phyloP scores from a whole-genome alignment of 768 basidiomycete genomes.

The Mycena filopes region DNA sequence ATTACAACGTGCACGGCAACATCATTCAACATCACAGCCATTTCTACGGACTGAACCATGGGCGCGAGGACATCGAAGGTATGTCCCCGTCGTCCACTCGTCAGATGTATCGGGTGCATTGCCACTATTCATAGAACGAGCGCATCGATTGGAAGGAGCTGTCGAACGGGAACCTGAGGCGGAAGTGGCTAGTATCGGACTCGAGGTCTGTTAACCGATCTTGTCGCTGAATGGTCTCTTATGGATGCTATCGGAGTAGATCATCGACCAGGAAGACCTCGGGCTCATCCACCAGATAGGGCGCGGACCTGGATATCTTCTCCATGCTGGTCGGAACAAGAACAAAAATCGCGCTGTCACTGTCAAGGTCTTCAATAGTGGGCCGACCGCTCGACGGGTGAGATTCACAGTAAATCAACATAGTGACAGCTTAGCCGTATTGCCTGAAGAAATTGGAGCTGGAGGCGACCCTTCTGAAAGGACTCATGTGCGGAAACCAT shows the following conservation, averaged over 20 bases:
- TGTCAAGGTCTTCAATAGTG: constrained; percentile 2
- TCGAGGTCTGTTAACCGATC: no score
- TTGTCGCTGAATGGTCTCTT: no score
- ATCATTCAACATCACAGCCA: neutral
- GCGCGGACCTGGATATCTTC: constrained; percentile 2
- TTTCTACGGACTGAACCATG: neutral
- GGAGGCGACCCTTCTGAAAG: neutral
- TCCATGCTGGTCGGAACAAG: constrained; percentile 4
- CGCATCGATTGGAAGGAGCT: no score
- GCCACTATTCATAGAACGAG: no score
- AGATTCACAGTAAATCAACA: no score
- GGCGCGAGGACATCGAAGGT: no score
- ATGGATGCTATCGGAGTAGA: neutral
- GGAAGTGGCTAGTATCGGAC: no score
- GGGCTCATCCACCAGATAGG: neutral
- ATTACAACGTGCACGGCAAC: no score
- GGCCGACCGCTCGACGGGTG: neutral
- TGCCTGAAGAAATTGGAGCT: neutral
- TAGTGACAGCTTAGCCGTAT: no score
- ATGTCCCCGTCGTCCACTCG: no score
- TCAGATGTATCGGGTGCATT: no score
- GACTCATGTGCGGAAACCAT: neutral
- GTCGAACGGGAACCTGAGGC: no score
- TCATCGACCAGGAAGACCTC: neutral
- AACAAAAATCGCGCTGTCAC: neutral